phyloP scores from a whole-genome alignment of 306 rosid species.

The Vigna angularis region DNA sequence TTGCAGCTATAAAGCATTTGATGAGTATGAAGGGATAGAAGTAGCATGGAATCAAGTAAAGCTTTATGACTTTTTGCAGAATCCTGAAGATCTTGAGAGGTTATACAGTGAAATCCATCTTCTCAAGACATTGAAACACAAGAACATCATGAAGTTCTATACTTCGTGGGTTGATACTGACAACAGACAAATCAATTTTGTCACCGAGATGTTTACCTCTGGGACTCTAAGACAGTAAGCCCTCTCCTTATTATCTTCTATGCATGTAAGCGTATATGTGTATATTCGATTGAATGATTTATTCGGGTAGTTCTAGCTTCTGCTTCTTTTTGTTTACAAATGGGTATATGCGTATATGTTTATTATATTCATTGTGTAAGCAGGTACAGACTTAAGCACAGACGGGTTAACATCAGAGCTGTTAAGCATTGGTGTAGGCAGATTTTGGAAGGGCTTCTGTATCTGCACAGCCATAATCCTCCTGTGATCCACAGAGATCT shows the following conservation, averaged over 20 bases:
- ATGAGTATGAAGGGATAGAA: slow-evolving; percentile 96
- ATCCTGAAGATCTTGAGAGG: slow-evolving; percentile 90
- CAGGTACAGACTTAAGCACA: slow-evolving; percentile 90
- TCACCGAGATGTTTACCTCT: slow-evolving; percentile 98
- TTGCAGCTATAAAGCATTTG: slow-evolving; percentile 88
- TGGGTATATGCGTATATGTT: slow-evolving; percentile 26
- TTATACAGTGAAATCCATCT: slow-evolving; percentile 93
- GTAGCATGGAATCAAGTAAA: slow-evolving; percentile 99
- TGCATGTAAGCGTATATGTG: neutral
- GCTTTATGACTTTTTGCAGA: slow-evolving; percentile 75
- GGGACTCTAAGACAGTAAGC: slow-evolving; percentile 98
- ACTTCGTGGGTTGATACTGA: slow-evolving; percentile 92
- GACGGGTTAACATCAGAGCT: slow-evolving; percentile 85
- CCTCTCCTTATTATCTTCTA: neutral
- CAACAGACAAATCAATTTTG: slow-evolving; percentile 89
- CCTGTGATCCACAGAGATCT: slow-evolving; percentile 99
- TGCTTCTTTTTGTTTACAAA: slow-evolving; percentile 23
- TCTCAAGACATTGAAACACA: slow-evolving; percentile 88
- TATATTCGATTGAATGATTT: slow-evolving; percentile 10
- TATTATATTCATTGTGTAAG: slow-evolving; percentile 35
- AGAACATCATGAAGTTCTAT: slow-evolving; percentile 86
- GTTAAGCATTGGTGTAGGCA: slow-evolving; percentile 98
- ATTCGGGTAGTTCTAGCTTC: slow-evolving; percentile 3
- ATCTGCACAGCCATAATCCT: slow-evolving; percentile 88
- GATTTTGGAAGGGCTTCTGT: slow-evolving; percentile 87